phyloP scores from a whole-genome alignment of 768 basidiomycete genomes.

The Lentinula raphanica region DNA sequence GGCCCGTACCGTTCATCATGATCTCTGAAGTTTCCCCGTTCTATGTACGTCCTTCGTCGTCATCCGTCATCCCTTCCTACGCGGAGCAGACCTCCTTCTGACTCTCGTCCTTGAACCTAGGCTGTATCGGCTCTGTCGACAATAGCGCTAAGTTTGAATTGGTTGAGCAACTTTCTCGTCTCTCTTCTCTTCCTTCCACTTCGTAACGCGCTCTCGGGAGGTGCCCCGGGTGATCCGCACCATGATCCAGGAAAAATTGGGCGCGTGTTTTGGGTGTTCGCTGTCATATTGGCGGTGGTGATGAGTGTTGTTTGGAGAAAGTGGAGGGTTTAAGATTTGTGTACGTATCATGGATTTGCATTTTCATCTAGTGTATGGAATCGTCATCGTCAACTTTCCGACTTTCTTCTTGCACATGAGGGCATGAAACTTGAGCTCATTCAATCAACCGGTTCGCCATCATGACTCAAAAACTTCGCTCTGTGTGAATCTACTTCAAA shows the following conservation, averaged over 20 bases:
- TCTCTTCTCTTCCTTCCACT: slow-evolving; percentile 83
- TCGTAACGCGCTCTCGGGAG: slow-evolving; percentile 65
- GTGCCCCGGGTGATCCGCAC: slow-evolving; percentile 28
- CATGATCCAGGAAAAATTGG: slow-evolving; percentile 58
- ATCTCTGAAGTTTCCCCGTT: slow-evolving; percentile 84
- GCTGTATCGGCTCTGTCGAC: slow-evolving; percentile 81
- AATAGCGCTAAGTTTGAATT: slow-evolving; percentile 66
- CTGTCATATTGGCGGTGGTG: slow-evolving; percentile 37
- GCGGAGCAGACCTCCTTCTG: background rate
- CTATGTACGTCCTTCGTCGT: slow-evolving; percentile 55
- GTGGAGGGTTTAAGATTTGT: background rate
- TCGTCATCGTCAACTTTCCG: too few relatives aligned
- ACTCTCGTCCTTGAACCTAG: slow-evolving; percentile 24
- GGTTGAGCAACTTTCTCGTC: slow-evolving; percentile 82
- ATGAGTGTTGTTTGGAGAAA: slow-evolving; percentile 9
- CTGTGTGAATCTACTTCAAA: too few relatives aligned
- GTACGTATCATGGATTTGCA: background rate
- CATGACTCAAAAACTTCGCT: too few relatives aligned
- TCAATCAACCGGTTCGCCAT: too few relatives aligned
- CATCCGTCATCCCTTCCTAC: background rate
- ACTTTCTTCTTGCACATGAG: too few relatives aligned
- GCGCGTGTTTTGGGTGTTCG: slow-evolving; percentile 87
- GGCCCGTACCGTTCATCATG: slow-evolving; percentile 90
- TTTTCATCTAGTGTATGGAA: too few relatives aligned
- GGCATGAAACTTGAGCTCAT: too few relatives aligned